Percentiles rank a stretch among this genome's conserved stretches.
These are phyloP conservation scores for Tinospora cordifolia DNA, from an alignment of 164 flowering plant species.

Conservation along the genomic window DNA sequence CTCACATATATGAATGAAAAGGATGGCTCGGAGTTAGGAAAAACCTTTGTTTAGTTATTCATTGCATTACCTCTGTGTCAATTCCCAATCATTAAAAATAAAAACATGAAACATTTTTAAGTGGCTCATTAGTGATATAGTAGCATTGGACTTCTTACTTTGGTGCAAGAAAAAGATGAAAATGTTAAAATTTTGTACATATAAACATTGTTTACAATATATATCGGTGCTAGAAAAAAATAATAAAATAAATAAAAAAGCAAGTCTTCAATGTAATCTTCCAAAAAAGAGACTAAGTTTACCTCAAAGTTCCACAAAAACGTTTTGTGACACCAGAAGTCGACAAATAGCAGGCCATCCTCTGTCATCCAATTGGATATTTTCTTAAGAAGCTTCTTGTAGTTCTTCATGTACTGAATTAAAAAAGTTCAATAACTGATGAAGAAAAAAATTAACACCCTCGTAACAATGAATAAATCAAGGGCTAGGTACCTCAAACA, in stretches of 20 bases:
- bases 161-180: not conserved
- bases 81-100: not conserved
- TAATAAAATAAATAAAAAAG: no score
- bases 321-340: slow-evolving; percentile 5
- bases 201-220: not conserved
- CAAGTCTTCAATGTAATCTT: not conserved
- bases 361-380: slow-evolving; percentile 10
- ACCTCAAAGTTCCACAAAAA: slow-evolving; percentile 6
- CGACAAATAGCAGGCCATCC: slow-evolving; percentile 4
- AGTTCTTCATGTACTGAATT: slow-evolving; percentile 4
- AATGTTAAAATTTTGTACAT: not conserved
- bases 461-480: no score
- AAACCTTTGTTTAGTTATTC: no score
- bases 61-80: no score
- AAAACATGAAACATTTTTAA: not conserved
- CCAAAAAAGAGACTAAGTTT: not conserved
- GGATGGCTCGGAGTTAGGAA: no score
- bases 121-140: not conserved
- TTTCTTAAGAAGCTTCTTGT: slow-evolving; percentile 1
- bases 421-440: no score
- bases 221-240: not conserved
- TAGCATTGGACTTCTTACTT: not conserved
- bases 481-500: slow-evolving; percentile 4
- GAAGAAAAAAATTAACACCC: not conserved
- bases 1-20: not conserved